phyloP scores from a whole-genome alignment of 306 rosid species.

The Sechiopsis laciniata region DNA sequence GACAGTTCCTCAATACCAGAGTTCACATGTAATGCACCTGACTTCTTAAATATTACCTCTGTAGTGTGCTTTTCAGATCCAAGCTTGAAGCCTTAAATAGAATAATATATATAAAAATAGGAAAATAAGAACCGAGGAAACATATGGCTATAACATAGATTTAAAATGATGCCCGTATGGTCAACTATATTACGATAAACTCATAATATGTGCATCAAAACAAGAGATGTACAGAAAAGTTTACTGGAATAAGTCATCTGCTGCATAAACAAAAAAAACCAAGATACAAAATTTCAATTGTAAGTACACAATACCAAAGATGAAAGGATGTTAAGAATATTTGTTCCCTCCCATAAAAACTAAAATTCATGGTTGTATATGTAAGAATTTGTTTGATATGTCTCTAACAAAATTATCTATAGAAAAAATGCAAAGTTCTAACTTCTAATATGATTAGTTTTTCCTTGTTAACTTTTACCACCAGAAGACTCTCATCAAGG shows the following conservation, averaged over 20 bases:
- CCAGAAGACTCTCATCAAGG: slow-evolving; percentile 6
- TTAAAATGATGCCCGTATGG: too few species aligned
- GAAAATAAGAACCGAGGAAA: slow-evolving; percentile 21
- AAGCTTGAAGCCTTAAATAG: slow-evolving; percentile 73
- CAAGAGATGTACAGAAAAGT: too few species aligned
- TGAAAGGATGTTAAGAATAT: background rate
- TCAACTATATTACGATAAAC: too few species aligned
- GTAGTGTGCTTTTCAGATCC: slow-evolving; percentile 85
- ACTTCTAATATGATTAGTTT: too few species aligned
- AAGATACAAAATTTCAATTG: too few species aligned
- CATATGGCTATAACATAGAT: background rate
- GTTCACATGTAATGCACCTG: slow-evolving; percentile 57
- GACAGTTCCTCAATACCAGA: slow-evolving; percentile 85
- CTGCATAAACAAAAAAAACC: too few species aligned
- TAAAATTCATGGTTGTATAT: background rate
- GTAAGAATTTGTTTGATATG: background rate
- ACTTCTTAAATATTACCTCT: slow-evolving; percentile 57
- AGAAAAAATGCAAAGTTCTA: background rate
- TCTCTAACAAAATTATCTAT: background rate
- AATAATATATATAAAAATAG: background rate
- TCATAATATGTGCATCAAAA: too few species aligned
- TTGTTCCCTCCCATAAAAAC: background rate
- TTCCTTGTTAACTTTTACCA: slow-evolving; percentile 4
- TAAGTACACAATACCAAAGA: too few species aligned
- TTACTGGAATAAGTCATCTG: too few species aligned